Evolutionary conservation across 768 basidiomycete species (phyloP), one percentile per base, ranked within the genome.

Genomic region (Suillus weaverae): DNA sequence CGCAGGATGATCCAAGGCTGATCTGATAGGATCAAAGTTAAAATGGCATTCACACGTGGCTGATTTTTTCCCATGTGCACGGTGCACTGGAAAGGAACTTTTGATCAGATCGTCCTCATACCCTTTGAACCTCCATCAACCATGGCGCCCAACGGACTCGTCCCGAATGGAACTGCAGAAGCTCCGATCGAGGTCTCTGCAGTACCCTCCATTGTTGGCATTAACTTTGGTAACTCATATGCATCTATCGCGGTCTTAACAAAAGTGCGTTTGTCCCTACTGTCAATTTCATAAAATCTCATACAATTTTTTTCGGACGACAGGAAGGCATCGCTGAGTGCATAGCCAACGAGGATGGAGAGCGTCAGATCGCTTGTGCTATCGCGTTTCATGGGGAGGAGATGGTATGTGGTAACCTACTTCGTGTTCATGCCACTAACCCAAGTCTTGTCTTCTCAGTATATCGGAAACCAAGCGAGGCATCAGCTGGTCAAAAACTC

Each of bases 341-440:
- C 74, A 98, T 99, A 66, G 97, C 96, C 6, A 99, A 98, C 75
- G 96, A 99, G 74, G 97, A 99, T 74, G 97, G 97, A 36, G 97
- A 98, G 74, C 90, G 97, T 38, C 97, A 99, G 80, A 99, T 99
- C 71, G 95, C 95, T 0, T 94, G 93, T 74, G 95, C 95, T 33
- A 82, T 99, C 62, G 87, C 95, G 0, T 99, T 97, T 76, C 86
- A 87, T 46, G 95, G 94, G 33, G 93, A 97, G 76, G 92, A 98
- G 76, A 88, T 90, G 74, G 95, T 94, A 72, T 70, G 90, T 83
- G n/a, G 51, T 18, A 53, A 10, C 32, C 43, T 56, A 32, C 38
- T 33, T 67, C 16, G 64, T 62, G 8, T 62, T 33, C 39, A 60
- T 65, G 33, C 54, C n/a, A 1, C 53, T 60, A 16, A 68, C 57